phyloP scores from a whole-genome alignment of 2,329 filamentous ascomycete species.

The Chrysoporthe puriensis region DNA sequence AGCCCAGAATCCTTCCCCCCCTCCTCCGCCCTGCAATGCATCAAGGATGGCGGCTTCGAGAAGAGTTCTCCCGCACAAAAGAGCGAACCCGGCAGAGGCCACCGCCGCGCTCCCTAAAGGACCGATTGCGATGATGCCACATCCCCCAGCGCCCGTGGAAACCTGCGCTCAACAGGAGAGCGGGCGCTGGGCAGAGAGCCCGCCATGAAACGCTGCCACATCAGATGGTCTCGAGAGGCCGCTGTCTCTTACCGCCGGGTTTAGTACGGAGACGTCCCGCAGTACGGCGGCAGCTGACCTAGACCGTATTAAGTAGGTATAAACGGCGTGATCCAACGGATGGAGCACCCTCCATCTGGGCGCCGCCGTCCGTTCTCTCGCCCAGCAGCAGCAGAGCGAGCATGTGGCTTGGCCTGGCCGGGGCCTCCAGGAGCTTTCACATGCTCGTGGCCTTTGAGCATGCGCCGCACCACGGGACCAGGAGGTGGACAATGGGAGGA shows the following conservation, averaged over 20 bases:
- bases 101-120: background rate
- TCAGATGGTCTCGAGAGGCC: too few species aligned
- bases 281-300: background rate
- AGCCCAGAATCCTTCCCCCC: background rate
- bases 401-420: too few species aligned
- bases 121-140: background rate
- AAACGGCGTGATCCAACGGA: background rate
- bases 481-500: background rate
- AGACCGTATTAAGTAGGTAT: slow-evolving; percentile 1
- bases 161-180: background rate
- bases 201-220: too few species aligned
- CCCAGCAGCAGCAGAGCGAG: too few species aligned
- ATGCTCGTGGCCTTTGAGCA: background rate
- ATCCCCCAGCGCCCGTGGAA: background rate
- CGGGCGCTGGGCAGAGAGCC: too few species aligned
- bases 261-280: background rate
- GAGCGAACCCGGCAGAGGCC: slow-evolving; percentile 12
- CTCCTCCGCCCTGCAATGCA: background rate
- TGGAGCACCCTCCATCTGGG: background rate
- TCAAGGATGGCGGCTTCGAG: slow-evolving; percentile 1
- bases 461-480: background rate
- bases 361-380: too few species aligned
- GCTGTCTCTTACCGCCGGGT: too few species aligned
- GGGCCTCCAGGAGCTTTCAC: background rate
- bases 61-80: slow-evolving; percentile 20